phyloP scores from a whole-genome alignment of 148 eudicot genomes.

The Simmondsia chinensis region DNA sequence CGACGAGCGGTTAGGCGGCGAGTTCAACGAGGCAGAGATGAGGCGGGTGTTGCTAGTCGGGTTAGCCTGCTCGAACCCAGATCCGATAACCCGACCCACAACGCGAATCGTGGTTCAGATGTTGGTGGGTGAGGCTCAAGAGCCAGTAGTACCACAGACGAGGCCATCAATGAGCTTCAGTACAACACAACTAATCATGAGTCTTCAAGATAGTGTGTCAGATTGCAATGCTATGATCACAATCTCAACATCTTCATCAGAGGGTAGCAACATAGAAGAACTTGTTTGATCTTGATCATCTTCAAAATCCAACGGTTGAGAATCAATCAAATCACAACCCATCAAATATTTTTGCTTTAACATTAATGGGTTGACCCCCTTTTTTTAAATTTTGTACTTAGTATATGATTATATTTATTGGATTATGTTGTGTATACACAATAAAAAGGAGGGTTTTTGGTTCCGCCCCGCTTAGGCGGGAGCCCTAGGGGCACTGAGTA shows the following conservation, averaged over 20 bases:
- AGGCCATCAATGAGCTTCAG: constrained; percentile 54
- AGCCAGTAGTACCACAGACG: constrained; percentile 55
- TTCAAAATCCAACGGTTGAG: too few species aligned
- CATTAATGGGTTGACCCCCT: too few species aligned
- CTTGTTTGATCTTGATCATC: constrained; percentile 19
- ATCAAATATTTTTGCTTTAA: too few species aligned
- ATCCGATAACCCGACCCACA: constrained; percentile 47
- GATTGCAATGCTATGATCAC: constrained; percentile 67
- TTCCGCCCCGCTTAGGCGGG: too few species aligned
- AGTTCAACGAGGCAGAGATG: constrained; percentile 54
- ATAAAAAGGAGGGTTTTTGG: too few species aligned
- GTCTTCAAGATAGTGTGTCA: constrained; percentile 74
- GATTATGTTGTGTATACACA: too few species aligned
- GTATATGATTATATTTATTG: too few species aligned
- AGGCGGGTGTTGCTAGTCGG: constrained; percentile 56
- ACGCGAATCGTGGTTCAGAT: constrained; percentile 67
- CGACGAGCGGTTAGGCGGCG: constrained; percentile 40
- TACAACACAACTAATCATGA: constrained; percentile 54
- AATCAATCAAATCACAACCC: too few species aligned
- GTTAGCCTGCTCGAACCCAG: constrained; percentile 67
- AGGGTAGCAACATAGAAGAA: constrained; percentile 19
- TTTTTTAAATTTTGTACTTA: too few species aligned
- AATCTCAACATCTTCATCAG: constrained; percentile 52
- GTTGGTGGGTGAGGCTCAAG: constrained; percentile 61
- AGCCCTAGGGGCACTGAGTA: too few species aligned